phyloP scores from a whole-genome alignment of 768 basidiomycete genomes.

The Dictyophora rubrovolvata region DNA sequence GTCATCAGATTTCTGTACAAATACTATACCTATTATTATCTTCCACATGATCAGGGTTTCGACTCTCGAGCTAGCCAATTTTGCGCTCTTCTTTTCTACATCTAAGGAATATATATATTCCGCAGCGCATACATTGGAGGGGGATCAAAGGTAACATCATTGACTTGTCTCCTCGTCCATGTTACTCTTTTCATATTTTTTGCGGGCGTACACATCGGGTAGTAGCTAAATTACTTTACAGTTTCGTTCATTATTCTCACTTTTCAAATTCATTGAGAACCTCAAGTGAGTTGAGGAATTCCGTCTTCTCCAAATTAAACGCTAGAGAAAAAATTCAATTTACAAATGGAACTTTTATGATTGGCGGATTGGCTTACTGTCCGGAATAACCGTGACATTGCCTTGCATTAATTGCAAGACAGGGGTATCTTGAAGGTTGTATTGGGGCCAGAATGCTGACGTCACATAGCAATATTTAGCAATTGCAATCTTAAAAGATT shows the following conservation, averaged over 20 bases:
- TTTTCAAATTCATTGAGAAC: constrained; percentile 40
- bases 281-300: constrained; percentile 30
- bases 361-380: constrained; percentile 26
- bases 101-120: no score
- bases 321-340: constrained; percentile 21
- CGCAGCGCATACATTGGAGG: no score
- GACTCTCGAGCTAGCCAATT: no score
- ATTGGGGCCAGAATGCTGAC: constrained; percentile 39
- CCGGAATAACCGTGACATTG: constrained; percentile 44
- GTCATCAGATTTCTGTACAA: no score
- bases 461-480: neutral
- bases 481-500: neutral
- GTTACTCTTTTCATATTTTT: no score
- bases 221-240: neutral
- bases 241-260: constrained; percentile 13
- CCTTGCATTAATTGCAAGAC: constrained; percentile 42
- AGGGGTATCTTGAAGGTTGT: constrained; percentile 19
- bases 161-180: no score
- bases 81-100: no score
- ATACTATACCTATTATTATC: no score
- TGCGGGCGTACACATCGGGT: neutral
- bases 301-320: constrained; percentile 30
- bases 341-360: neutral
- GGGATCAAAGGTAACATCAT: no score
- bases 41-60: no score